Evolutionary conservation across 805 yeast genomes (phyloP), one percentile per base, ranked within the genome.

Genomic region (Wickerhamiella sergipiensis): DNA sequence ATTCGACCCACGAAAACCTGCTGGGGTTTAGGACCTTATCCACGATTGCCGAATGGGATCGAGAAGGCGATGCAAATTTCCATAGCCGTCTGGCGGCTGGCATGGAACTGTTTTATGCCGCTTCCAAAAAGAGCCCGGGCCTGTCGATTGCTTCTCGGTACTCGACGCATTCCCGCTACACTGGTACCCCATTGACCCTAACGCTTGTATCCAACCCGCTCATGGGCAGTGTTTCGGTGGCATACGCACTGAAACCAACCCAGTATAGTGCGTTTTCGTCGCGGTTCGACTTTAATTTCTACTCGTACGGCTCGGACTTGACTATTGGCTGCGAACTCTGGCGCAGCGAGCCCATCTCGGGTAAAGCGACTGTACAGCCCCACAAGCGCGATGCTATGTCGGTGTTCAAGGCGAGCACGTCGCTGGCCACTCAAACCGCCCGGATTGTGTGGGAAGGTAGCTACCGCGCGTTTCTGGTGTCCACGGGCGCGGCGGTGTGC

Each of bases 151-250:
- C 95, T 0, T 64, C 87, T 46, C 69, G 97, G 45, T 90, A 92
- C 64, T 76, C 90, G 1, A 85, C 96, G 0, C 81, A 85, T 54
- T 80, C 95, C 0, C 80, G 92, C 0, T 78, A 85, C 43, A 84
- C 95, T 0, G 95, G 94, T 3, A 83, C 86, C 55, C 98, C 98
- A 0, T 67, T 89, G 55, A 85, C 95, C 0, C 76, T 92, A 74
- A 84, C 97, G 0, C 61, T 90, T 40, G 81, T 95, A 0, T 74
- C 83, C 52, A 92, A 92, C 64, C 98, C 98, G 1, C 70, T 92
- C 15, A 71, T 90, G 62, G 98, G 98, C 2, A 89, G 88, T 57
- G 67, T 92, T 1, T 81, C 95, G 2, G 81, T 95, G 1, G 83
- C 95, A 0, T 92, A 89, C 63, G 79, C 95, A 0, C 86, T 88